Conservation (phyloP, 2,329 filamentous ascomycete genomes). For the Beauveria asiatica region DNA sequence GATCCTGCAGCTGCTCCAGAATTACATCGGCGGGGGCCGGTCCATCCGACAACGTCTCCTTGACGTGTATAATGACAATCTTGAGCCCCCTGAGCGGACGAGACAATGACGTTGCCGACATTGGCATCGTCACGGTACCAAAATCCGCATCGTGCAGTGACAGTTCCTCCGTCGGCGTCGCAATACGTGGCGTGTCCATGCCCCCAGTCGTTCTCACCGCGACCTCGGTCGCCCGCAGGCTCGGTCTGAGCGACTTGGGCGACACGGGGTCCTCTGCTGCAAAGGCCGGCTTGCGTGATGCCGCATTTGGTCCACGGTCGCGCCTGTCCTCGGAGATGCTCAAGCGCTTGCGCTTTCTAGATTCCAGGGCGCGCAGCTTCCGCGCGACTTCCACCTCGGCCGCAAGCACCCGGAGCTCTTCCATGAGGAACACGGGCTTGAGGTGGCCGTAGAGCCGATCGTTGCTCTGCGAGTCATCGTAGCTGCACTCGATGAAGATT, state of each 20-base stretch:
- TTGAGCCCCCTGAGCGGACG: constrained; percentile 61
- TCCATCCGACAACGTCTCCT: constrained; percentile 72
- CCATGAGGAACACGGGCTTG: constrained; percentile 71
- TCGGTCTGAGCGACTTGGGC: constrained; percentile 36
- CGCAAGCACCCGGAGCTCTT: constrained; percentile 68
- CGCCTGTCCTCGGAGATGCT: constrained; percentile 20
- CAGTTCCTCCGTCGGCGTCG: constrained; percentile 40
- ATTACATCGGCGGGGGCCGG: constrained; percentile 58
- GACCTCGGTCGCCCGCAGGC: constrained; percentile 13
- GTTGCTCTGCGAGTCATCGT: constrained; percentile 70
- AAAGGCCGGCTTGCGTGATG: constrained; percentile 14
- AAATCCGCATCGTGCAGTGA: constrained; percentile 30
- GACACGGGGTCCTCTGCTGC: constrained; percentile 39
- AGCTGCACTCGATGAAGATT: constrained; percentile 95
- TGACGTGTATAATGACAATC: constrained; percentile 87
- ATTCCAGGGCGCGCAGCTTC: constrained; percentile 25
- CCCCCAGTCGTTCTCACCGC: not conserved
- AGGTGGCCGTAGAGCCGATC: constrained; percentile 82
- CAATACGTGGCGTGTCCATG: constrained; percentile 33
- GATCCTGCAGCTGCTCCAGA: constrained; percentile 55
- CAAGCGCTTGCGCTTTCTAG: constrained; percentile 59
- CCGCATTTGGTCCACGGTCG: constrained; percentile 15
- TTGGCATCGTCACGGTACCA: constrained; percentile 12
- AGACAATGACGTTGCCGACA: constrained; percentile 16
- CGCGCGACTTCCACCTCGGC: constrained; percentile 54